Conservation (phyloP, 306 rosid species). For the Astragalus membranaceus region DNA sequence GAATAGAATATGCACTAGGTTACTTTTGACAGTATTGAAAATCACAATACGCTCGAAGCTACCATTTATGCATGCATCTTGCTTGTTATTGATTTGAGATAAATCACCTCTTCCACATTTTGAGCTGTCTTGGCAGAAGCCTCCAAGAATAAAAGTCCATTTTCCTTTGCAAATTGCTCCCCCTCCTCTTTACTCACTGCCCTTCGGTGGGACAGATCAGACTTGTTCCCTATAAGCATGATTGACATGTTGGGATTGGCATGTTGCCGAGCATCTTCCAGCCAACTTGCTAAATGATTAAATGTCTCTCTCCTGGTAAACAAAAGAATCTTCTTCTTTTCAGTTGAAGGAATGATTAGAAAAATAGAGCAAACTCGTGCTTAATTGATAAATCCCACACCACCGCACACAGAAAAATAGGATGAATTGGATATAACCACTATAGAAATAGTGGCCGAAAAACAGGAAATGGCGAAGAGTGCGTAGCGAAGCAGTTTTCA, state of each 20-base stretch:
- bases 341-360: not conserved
- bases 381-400: not conserved
- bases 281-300: conserved; percentile 80
- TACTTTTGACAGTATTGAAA: not conserved
- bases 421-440: not conserved
- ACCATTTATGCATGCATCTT: not conserved
- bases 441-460: too few relatives aligned
- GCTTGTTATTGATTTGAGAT: not conserved
- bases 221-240: conserved; percentile 88
- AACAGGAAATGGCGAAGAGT: too few relatives aligned
- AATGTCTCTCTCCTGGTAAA: conserved; percentile 82
- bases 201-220: conserved; percentile 85
- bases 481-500: too few relatives aligned
- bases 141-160: conserved; percentile 91
- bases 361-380: not conserved
- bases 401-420: not conserved
- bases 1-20: not conserved
- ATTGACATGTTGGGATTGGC: conserved; percentile 95
- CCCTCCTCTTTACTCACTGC: conserved; percentile 98
- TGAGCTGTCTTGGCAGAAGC: conserved; percentile 97
- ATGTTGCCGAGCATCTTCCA: conserved; percentile 98
- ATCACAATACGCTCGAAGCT: not conserved
- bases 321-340: conserved; percentile 1
- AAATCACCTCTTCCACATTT: conserved; percentile 86
- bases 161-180: conserved; percentile 91